These are phyloP conservation scores for Tulasnella sp. DNA, from an alignment of 768 basidiomycete species.

Conservation along the genomic window DNA sequence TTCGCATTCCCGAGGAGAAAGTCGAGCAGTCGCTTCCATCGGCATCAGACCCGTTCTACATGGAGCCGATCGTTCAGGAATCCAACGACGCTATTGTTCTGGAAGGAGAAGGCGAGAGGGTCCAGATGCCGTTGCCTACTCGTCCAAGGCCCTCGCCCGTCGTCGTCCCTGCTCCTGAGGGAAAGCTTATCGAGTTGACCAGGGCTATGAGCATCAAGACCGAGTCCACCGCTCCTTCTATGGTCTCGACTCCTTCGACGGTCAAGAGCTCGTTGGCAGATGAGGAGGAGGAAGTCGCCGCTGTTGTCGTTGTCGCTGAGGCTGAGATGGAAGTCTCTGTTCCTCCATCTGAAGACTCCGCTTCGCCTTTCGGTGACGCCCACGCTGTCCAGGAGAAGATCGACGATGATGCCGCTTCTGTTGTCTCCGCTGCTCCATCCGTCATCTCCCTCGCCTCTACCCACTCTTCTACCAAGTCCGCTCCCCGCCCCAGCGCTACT, in stretches of 20 bases:
- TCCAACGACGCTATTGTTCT: background rate
- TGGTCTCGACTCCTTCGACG: background rate
- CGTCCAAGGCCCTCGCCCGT: background rate
- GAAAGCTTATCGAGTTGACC: background rate
- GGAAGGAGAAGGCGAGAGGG: conserved; percentile 14
- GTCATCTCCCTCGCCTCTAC: conserved; percentile 27
- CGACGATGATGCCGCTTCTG: background rate
- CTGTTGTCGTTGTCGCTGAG: background rate
- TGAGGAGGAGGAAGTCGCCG: background rate
- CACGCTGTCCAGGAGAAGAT: background rate
- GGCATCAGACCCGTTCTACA: background rate
- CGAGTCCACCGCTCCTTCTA: background rate
- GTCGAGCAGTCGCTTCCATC: background rate
- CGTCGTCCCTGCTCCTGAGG: background rate
- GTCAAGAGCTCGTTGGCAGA: background rate
- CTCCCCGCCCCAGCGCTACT: conserved; percentile 41
- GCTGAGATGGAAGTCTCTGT: background rate
- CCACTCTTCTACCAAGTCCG: background rate
- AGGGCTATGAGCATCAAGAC: background rate
- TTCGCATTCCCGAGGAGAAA: background rate
- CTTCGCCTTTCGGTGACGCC: conserved; percentile 8
- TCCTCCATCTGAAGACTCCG: background rate
- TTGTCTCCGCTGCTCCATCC: conserved; percentile 28
- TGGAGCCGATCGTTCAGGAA: background rate
- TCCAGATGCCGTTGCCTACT: background rate